Base-by-base conservation (phyloP, 2,329 filamentous ascomycete genomes). In the Meredithiella fracta region DNA sequence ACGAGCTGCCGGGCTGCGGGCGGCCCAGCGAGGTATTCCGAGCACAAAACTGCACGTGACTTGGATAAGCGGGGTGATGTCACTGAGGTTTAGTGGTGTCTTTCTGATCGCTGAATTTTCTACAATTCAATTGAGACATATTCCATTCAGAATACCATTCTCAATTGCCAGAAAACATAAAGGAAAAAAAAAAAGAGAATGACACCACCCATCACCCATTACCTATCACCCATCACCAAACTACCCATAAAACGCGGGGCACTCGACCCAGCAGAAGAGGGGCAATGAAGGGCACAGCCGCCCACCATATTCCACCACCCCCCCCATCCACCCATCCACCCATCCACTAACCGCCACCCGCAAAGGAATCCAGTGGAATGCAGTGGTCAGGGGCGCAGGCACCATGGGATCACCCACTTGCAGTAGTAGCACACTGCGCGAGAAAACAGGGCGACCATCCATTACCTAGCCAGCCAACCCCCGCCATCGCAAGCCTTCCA, bases 381-480 rank as follows among this genome's bases (percentile, higher is more conserved):
- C 55, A 56, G 49, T 40, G 54, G 54, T 42, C 20, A 56, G 54
- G 54, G 54, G 53, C 55, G 55, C 34, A 49, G 55, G 51, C 50
- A 29, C 47, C 50, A 29, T 26, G 38, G 38, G 38, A 50, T 5
- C 29, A 34, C 5, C 29, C 29, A 34, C 29, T 34, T 56, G 55
- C 55, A 51, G 47, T 37, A 40, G 34, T 40, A 40, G 29, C 29
- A 5, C 29, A 34, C 29, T 17, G 29, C 53, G 25, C 22, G 55
- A 44, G 50, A 44, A 44, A 53, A 51, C 31, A 38, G 26, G 37
- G 52, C 53, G 42, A 49, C 9, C 17, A 22, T 47, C 42, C n/a
- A n/a, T n/a, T n/a, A n/a, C n/a, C n/a, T n/a, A n/a, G n/a, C n/a
- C n/a, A n/a, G 37, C 15, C 26, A 38, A n/a, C 47, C 54, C 47